Percentiles rank a stretch among this genome's conserved stretches.
These are phyloP conservation scores for Pseudozyma sp. DNA, from an alignment of 1,284 basidiomycete genomes.

Conservation along the genomic window DNA sequence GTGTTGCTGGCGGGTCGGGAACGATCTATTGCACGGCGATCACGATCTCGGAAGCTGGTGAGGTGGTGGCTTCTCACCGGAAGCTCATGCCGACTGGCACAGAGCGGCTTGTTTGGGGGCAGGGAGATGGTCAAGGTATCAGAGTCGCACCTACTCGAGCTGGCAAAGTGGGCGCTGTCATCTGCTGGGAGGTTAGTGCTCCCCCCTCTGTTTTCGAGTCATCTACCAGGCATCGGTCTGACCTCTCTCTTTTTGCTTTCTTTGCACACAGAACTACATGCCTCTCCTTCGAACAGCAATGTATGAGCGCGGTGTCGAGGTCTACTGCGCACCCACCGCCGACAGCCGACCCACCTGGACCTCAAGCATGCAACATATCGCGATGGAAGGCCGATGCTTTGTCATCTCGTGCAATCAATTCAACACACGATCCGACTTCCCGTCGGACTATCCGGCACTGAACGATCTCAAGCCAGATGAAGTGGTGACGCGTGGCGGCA, in stretches of 20 bases:
- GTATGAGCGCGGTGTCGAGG: slow-evolving; percentile 76
- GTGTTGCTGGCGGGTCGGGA: slow-evolving; percentile 71
- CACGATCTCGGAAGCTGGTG: slow-evolving; percentile 75
- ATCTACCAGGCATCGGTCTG: not conserved
- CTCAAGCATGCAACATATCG: slow-evolving; percentile 78
- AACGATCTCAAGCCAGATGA: slow-evolving; percentile 68
- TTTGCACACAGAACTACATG: slow-evolving; percentile 77
- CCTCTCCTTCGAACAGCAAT: slow-evolving; percentile 74
- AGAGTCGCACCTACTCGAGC: slow-evolving; percentile 65
- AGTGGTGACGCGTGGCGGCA: slow-evolving; percentile 78
- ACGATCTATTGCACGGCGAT: slow-evolving; percentile 80
- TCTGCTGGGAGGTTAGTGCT: slow-evolving; percentile 46
- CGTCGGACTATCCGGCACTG: slow-evolving; percentile 72
- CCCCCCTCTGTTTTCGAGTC: not conserved
- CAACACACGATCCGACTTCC: slow-evolving; percentile 72
- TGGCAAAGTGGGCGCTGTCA: slow-evolving; percentile 33
- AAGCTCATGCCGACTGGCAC: slow-evolving; percentile 79
- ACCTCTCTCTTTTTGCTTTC: not conserved
- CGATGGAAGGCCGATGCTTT: slow-evolving; percentile 81
- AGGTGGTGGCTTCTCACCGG: slow-evolving; percentile 77
- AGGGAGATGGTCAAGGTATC: slow-evolving; percentile 69
- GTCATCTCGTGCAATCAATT: slow-evolving; percentile 77
- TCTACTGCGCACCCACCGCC: slow-evolving; percentile 80
- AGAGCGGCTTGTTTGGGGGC: slow-evolving; percentile 79
- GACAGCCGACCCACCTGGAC: slow-evolving; percentile 78